Base-by-base conservation (phyloP, 1,284 basidiomycete species). In the Anthracocystis setariae region DNA sequence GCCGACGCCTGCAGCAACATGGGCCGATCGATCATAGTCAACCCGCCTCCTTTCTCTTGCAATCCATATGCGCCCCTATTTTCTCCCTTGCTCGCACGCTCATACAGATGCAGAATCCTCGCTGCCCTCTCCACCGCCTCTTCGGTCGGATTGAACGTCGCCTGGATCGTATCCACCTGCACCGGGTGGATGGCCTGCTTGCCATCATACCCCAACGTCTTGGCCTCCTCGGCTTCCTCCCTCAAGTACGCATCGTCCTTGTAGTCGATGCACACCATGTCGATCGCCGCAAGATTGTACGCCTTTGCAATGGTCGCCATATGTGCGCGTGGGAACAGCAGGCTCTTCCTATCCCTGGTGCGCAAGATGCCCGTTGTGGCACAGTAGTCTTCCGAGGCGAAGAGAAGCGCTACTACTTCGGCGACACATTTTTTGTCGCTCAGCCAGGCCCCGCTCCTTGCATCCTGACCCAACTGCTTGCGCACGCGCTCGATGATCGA, bases 171-270 rank as follows among this genome's bases (percentile, higher is more conserved):
- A 21, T 88, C 87, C 3, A 96, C 88, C 83, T 98, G 94, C 13
- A 85, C 85, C 0, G 94, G 94, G 84, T 98, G 94, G 50, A 98
- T 95, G 1, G 92, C 93, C 92, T 96, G 94, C 44, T 83, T 83
- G 8, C 80, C 82, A 46, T 82, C 79, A 45, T 71, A 82, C 0
- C 82, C 82, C 4, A 83, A 47, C 53, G 70, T 40, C n/a, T 70
- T 64, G 12, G 74, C 82, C 74, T 95, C 92, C 59, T 87, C 84
- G 54, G 90, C 92, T 82, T 96, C 93, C 4, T 90, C 88, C 48
- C 85, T 84, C 18, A 96, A 86, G 68, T 89, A 88, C 5, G 87
- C 86, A 3, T 85, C 77, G 79, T 94, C 89, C 80, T 92, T 91
- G 85, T 93, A 95, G 80, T 93, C 90, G 35, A 94, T 89, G 81